A percentile compares a stretch with the other conserved stretches of the same genome.
Evolutionary conservation across 345 rosid species (phyloP).

Genomic region (Salix arbutifolia): DNA sequence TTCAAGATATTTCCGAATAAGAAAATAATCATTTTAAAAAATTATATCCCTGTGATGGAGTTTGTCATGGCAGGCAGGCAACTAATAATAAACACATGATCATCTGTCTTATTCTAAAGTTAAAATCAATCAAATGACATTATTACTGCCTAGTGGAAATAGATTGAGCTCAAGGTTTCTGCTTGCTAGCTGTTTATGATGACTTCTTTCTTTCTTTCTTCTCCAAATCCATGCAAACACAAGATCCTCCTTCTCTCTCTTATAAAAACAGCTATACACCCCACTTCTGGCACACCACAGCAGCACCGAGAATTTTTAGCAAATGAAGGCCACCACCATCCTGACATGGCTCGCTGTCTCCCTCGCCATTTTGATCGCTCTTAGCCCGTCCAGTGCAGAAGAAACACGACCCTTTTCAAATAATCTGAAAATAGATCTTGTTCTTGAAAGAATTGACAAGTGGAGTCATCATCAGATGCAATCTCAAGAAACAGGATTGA

Average conservation of each 20-base stretch:
- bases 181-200: neutral
- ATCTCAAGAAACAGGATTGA: slow-evolving; percentile 28
- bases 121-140: too few species aligned
- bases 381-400: slow-evolving; percentile 22
- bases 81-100: too few species aligned
- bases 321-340: slow-evolving; percentile 6
- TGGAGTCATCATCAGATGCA: slow-evolving; percentile 35
- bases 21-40: too few species aligned
- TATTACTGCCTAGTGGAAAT: too few species aligned
- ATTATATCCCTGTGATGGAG: too few species aligned
- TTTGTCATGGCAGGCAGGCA: too few species aligned
- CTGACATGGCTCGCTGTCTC: slow-evolving; percentile 14
- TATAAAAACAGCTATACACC: neutral
- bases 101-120: too few species aligned
- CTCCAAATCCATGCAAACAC: neutral
- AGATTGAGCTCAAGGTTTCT: neutral
- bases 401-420: slow-evolving; percentile 18
- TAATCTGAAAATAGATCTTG: slow-evolving; percentile 8
- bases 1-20: too few species aligned
- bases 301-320: neutral
- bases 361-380: slow-evolving; percentile 24
- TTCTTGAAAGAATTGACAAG: slow-evolving; percentile 23
- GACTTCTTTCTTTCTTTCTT: neutral
- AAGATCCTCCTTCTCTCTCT: neutral
- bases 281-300: neutral